These are phyloP conservation scores for Simmondsia chinensis DNA, from an alignment of 148 eudicot genomes.

Conservation along the genomic window DNA sequence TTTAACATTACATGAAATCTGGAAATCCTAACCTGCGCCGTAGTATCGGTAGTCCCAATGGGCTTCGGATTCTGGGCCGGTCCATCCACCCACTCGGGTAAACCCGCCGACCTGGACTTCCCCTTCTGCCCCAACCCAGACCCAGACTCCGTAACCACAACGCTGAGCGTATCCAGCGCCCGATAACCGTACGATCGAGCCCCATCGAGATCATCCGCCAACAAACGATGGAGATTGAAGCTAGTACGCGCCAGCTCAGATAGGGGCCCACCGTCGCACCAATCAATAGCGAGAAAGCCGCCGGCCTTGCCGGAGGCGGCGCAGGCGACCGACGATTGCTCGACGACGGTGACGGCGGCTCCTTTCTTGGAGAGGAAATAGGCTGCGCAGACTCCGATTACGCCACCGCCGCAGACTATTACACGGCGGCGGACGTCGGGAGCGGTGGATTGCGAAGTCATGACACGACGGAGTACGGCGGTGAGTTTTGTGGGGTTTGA, in stretches of 20 bases:
- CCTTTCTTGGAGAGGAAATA: constrained; percentile 63
- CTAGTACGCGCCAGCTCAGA: constrained; percentile 70
- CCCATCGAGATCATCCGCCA: constrained; percentile 58
- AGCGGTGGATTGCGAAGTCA: too few species aligned
- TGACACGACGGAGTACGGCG: too few species aligned
- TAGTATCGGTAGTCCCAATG: constrained; percentile 55
- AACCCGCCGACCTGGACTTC: neutral
- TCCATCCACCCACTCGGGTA: constrained; percentile 76
- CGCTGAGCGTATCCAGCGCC: constrained; percentile 48
- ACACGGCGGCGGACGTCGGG: constrained; percentile 26
- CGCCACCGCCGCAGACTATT: constrained; percentile 90
- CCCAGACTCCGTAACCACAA: constrained; percentile 33
- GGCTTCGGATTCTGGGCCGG: constrained; percentile 24
- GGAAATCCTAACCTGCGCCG: too few species aligned
- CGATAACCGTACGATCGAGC: constrained; percentile 67
- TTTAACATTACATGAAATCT: too few species aligned
- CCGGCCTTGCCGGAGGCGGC: constrained; percentile 97
- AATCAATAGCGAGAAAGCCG: constrained; percentile 74
- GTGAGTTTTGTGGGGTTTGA: too few species aligned
- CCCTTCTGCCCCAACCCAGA: neutral
- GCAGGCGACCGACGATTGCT: constrained; percentile 64
- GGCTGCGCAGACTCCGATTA: constrained; percentile 84
- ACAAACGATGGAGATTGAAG: constrained; percentile 30
- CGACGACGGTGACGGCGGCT: constrained; percentile 64
- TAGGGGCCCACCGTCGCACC: constrained; percentile 72